phyloP scores from a whole-genome alignment of 164 flowering plant genomes.

The Saururus chinensis region DNA sequence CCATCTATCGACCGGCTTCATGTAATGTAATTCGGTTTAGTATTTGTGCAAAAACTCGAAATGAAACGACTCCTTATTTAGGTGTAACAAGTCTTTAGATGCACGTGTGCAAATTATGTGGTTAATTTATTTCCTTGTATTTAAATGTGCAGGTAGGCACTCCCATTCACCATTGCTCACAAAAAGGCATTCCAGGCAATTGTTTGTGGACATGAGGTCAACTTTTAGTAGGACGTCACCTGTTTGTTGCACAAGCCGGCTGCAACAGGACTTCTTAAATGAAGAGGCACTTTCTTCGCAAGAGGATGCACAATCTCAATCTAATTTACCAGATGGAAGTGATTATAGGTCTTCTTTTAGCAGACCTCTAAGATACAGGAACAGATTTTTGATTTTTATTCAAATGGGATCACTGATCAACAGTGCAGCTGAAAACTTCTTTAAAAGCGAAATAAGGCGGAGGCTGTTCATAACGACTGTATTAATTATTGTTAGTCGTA shows the following conservation, averaged over 20 bases:
- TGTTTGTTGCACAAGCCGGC: background rate
- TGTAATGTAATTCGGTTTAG: no score
- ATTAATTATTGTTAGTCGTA: slow-evolving; percentile 65
- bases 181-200: background rate
- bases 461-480: slow-evolving; percentile 85
- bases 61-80: no score
- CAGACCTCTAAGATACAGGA: slow-evolving; percentile 38
- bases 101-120: no score
- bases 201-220: background rate
- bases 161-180: background rate
- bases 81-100: no score
- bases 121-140: no score
- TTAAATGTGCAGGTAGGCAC: background rate
- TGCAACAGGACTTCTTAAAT: background rate
- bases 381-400: slow-evolving; percentile 63
- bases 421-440: slow-evolving; percentile 79
- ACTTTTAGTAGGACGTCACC: background rate
- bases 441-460: slow-evolving; percentile 94
- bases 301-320: slow-evolving; percentile 15
- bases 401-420: slow-evolving; percentile 67
- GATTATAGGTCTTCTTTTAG: slow-evolving; percentile 7
- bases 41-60: no score
- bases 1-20: no score
- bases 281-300: background rate
- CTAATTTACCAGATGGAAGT: slow-evolving; percentile 9